Evolutionary conservation across 2,329 filamentous ascomycete genomes (phyloP), one percentile per base, ranked within the genome.

Genomic region (Monosporascus sp.): DNA sequence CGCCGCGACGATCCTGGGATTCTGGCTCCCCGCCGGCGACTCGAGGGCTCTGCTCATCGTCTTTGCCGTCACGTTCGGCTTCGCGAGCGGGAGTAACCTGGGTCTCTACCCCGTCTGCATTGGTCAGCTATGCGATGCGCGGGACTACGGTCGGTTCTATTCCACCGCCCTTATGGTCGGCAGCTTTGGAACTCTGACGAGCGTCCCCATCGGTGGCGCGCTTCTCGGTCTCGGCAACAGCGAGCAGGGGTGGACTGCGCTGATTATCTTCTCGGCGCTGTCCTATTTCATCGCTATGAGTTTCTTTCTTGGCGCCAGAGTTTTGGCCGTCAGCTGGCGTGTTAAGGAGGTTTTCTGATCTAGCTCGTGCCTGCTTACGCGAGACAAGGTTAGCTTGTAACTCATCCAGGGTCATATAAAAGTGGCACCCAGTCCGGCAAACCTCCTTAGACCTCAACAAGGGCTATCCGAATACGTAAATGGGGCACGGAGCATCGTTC

Each of bases 141-240:
- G 86, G 51, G 78, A 91, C 49, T 94, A 92, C 60, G 89, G 88
- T 1, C 75, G 87, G 18, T 89, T 88, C 64, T 89, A 87, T 63
- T 86, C 88, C 1, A 91, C 87, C 0, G 86, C 86, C 52, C 91
- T 91, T 67, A 91, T 88, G 51, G 76, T 92, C 41, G 89, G 89
- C 20, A 87, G 84, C 57, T 87, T 93, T 60, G 88, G 87, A 56
- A 86, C 77, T 1, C 65, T 78, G 3, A 76, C 70, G 51, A 78
- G 75, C 50, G 63, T 77, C 1, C 69, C 78, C 26, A 71, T 78
- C 14, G 76, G 71, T 0, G 76, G 76, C 4, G 71, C 64, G 15
- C 50, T 66, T n/a, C 54, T 62, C 20, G 56, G 54, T 3, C 47
- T 64, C n/a, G 60, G 63, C 7, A 40, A 41, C 26, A 35, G 40